A percentile compares a stretch with the other conserved stretches of the same genome.
Evolutionary conservation across 805 yeast species (phyloP).

Genomic region (Nakazawaea ernobii): DNA sequence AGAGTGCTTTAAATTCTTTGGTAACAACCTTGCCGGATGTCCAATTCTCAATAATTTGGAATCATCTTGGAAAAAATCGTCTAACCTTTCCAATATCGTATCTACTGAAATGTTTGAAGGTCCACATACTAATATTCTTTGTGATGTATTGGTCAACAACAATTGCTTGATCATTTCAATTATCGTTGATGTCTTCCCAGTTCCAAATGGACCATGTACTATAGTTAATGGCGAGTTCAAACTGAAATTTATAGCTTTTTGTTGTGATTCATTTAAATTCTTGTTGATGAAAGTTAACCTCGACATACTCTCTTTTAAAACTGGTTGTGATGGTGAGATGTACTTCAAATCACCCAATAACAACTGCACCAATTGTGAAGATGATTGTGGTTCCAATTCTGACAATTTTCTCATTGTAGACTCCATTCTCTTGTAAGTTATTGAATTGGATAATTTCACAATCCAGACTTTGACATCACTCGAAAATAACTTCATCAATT

Average conservation of each 20-base stretch:
- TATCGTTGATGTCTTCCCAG: conserved; percentile 80
- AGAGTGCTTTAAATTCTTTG: conserved; percentile 60
- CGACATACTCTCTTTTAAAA: conserved; percentile 7
- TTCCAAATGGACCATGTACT: conserved; percentile 80
- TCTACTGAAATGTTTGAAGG: conserved; percentile 93
- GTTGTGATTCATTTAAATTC: conserved; percentile 63
- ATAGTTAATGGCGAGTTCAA: conserved; percentile 49
- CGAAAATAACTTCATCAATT: conserved; percentile 37
- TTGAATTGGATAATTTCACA: conserved; percentile 59
- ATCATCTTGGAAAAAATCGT: conserved; percentile 34
- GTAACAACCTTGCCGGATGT: conserved; percentile 83
- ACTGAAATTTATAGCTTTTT: conserved; percentile 64
- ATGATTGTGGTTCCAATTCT: conserved; percentile 32
- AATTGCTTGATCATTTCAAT: conserved; percentile 78
- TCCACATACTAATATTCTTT: conserved; percentile 79
- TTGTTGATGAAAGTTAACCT: conserved; percentile 33
- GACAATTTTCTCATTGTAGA: conserved; percentile 63
- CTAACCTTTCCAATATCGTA: conserved; percentile 76
- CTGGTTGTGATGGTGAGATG: conserved; percentile 18
- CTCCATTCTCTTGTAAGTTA: conserved; percentile 75
- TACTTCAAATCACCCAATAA: conserved; percentile 40
- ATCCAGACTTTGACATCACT: conserved; percentile 56
- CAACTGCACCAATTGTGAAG: conserved; percentile 36
- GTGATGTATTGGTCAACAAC: conserved; percentile 23
- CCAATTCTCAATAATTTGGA: conserved; percentile 71